A percentile compares a stretch with the other conserved stretches of the same genome.
phyloP scores from a whole-genome alignment of 2,329 filamentous ascomycete genomes.

The Ophiostoma piceae region DNA sequence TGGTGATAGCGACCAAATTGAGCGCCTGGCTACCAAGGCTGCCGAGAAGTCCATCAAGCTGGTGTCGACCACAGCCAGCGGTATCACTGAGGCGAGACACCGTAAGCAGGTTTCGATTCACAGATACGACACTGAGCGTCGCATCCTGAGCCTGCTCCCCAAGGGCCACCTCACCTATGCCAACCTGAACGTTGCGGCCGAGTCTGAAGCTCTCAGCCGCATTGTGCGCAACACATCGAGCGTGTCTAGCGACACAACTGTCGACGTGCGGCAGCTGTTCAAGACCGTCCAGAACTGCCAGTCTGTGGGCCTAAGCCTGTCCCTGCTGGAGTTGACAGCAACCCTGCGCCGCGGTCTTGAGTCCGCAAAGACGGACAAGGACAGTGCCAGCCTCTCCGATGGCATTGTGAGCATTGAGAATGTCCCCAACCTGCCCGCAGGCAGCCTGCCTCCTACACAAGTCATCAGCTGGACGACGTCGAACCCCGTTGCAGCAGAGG shows the following conservation, averaged over 20 bases:
- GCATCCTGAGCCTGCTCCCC: conserved; percentile 20
- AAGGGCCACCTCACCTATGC: conserved; percentile 18
- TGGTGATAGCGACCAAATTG: conserved; percentile 15
- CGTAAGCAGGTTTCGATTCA: conserved; percentile 15
- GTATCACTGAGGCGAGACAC: conserved; percentile 7
- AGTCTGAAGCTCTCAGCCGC: conserved; percentile 19
- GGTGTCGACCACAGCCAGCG: conserved; percentile 15
- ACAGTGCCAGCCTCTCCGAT: neutral
- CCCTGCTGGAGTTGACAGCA: conserved; percentile 8
- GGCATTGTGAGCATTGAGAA: conserved; percentile 18
- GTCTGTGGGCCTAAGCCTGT: conserved; percentile 17
- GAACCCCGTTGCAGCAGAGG: conserved; percentile 20
- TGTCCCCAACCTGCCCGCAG: conserved; percentile 3
- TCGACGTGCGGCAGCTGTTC: conserved; percentile 14
- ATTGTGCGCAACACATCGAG: conserved; percentile 14
- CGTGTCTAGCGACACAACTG: neutral
- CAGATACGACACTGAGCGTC: conserved; percentile 21
- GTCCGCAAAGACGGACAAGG: neutral
- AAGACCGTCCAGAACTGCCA: conserved; percentile 1
- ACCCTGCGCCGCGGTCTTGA: neutral
- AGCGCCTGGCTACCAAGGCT: conserved; percentile 15
- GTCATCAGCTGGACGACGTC: conserved; percentile 18
- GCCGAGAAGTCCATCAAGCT: conserved; percentile 11
- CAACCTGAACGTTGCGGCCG: conserved; percentile 9
- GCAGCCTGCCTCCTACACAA: conserved; percentile 16